phyloP scores from a whole-genome alignment of 2,329 filamentous ascomycete genomes.

The Berkeleyomyces rouxiae region DNA sequence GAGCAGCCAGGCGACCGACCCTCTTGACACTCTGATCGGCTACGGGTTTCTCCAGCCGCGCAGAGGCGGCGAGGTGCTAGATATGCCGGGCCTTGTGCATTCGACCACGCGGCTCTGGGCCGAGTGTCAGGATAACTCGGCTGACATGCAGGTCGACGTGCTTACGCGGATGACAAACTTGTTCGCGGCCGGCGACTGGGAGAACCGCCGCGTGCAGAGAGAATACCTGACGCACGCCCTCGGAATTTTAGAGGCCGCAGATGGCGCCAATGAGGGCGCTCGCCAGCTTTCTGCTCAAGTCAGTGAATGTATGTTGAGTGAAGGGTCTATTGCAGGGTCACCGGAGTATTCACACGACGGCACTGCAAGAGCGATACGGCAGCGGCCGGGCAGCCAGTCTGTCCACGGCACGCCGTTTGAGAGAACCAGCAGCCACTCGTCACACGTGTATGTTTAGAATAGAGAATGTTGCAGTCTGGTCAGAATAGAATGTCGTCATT shows the following conservation, averaged over 20 bases:
- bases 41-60: background rate
- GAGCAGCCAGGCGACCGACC: background rate
- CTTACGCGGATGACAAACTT: background rate
- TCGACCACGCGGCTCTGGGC: background rate
- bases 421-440: too few species aligned
- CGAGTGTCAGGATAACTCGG: background rate
- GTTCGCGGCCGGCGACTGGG: background rate
- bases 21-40: background rate
- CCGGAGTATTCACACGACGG: too few species aligned
- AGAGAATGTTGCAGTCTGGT: too few species aligned
- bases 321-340: too few species aligned
- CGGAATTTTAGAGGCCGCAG: background rate
- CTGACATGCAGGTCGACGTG: background rate
- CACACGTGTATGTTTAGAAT: too few species aligned
- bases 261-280: background rate
- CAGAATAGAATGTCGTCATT: too few species aligned
- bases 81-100: background rate
- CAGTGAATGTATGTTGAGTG: background rate
- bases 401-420: too few species aligned
- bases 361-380: too few species aligned
- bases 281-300: background rate
- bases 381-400: too few species aligned
- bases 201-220: background rate
- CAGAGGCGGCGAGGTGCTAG: background rate
- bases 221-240: background rate